Percentiles rank a stretch among this genome's conserved stretches.
These are phyloP conservation scores for Colletotrichum chlorophyti DNA, from an alignment of 2,329 filamentous ascomycete species.

Conservation along the genomic window DNA sequence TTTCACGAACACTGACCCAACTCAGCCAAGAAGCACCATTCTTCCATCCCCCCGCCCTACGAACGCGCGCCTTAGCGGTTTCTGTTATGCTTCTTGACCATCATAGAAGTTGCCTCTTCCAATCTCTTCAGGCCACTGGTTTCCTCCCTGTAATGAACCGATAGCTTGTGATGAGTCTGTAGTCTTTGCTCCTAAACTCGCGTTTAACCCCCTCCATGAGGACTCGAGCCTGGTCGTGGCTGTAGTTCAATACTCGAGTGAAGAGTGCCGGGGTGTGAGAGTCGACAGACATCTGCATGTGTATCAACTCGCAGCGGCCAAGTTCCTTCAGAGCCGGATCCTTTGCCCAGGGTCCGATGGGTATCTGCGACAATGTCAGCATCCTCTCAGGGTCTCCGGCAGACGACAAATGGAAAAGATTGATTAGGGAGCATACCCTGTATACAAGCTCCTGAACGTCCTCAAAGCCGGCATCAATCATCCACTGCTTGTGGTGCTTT, in stretches of 20 bases:
- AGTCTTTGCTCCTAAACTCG: slow-evolving; percentile 42
- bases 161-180: slow-evolving; percentile 42
- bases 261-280: slow-evolving; percentile 49
- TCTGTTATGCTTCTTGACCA: too few relatives aligned
- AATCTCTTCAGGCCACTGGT: slow-evolving; percentile 6
- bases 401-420: background rate
- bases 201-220: slow-evolving; percentile 50
- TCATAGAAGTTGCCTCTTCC: too few relatives aligned
- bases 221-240: slow-evolving; percentile 46
- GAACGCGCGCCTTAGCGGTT: too few relatives aligned
- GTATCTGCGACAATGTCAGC: slow-evolving; percentile 36
- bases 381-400: background rate
- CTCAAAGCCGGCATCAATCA: slow-evolving; percentile 45
- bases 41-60: too few relatives aligned
- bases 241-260: slow-evolving; percentile 44
- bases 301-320: slow-evolving; percentile 42
- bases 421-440: too few relatives aligned
- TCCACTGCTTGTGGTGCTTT: slow-evolving; percentile 43
- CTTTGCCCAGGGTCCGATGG: slow-evolving; percentile 46
- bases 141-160: slow-evolving; percentile 41
- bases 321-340: slow-evolving; percentile 44
- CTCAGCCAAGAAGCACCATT: too few relatives aligned
- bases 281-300: slow-evolving; percentile 51
- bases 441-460: slow-evolving; percentile 40
- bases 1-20: too few relatives aligned